Base-by-base conservation (phyloP, 768 basidiomycete species). In the Leucosporidium yakuticum region DNA sequence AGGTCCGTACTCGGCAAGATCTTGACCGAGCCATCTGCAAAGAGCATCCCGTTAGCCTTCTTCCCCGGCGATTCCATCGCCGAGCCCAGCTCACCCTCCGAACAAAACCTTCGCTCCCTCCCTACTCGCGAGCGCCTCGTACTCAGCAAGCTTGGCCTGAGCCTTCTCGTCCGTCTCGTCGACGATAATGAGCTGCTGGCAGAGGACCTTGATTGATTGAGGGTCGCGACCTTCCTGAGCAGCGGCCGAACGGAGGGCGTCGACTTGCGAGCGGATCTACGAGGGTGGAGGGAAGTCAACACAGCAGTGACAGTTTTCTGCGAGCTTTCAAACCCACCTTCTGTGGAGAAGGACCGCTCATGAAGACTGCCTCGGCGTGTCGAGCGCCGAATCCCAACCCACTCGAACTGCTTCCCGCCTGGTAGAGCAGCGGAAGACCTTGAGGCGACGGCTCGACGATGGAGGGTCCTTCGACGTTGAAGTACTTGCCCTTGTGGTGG, bases 401-500 rank as follows among this genome's bases (percentile, higher is more conserved):
- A 6, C 49, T 7, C n/a, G n/a, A 6, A 59, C 21, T 25, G n/a
- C 44, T 36, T 19, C 65, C 65, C 15, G 65, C 59, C 27, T 66
- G 65, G 53, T 27, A 66, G 14, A 66, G 29, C 5, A 54, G 21
- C 21, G 65, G 65, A 34, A 58, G 53, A 15, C 65, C 31, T 34
- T 66, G 65, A 12, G 51, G 49, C 7, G 49, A 53, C 2, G 65
- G 65, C 31, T 66, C 57, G 32, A 66, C 47, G 19, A 66, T 11
- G 7, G 31, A 27, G 12, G 65, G 58, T 5, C 65, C 65, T 8
- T 44, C 44, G 34, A 66, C 51, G 49, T 51, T 7, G 34, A 60
- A 66, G 65, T 60, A 61, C 49, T 51, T 55, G 17, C 65, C 65
- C 3, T 56, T 19, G 27, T 66, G 65, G 50, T 66, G 17, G 58